Percentiles rank a stretch among this genome's conserved stretches.
phyloP scores from a whole-genome alignment of 1,284 basidiomycete species.

The Melampsora americana region DNA sequence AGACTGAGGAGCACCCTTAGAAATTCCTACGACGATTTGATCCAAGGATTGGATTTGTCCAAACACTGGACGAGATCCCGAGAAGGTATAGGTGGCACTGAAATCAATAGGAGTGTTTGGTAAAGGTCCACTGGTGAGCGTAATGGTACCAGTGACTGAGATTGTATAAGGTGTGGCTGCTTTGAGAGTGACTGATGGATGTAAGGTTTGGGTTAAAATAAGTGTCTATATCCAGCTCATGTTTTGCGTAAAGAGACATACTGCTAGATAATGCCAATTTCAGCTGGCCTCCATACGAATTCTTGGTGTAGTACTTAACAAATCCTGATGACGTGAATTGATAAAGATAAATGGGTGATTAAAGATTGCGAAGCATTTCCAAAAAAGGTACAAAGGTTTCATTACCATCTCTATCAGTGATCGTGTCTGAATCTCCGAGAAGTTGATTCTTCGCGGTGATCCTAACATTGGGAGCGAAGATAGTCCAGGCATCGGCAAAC shows the following conservation, averaged over 20 bases:
- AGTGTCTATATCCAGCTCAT: not conserved
- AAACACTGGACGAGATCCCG: not conserved
- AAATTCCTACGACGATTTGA: not conserved
- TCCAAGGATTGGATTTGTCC: not conserved
- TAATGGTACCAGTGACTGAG: not conserved
- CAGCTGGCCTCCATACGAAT: not conserved
- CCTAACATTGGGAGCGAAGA: not conserved
- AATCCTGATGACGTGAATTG: not conserved
- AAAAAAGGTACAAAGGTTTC: not conserved
- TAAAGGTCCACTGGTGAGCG: constrained; percentile 2
- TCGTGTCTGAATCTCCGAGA: not conserved
- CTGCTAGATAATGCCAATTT: not conserved
- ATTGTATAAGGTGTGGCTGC: not conserved
- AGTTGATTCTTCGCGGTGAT: not conserved
- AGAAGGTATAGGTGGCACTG: not conserved
- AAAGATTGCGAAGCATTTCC: not conserved
- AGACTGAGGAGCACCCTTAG: not conserved
- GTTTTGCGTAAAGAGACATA: not conserved
- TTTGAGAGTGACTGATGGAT: not conserved
- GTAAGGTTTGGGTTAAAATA: not conserved
- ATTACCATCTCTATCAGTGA: not conserved
- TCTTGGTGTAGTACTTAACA: not conserved
- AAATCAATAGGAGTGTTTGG: constrained; percentile 4
- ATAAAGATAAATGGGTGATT: not conserved
- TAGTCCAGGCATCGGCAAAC: not conserved